Base-by-base conservation (phyloP, 2,329 filamentous ascomycete species). In the Colletotrichum cuscutae region DNA sequence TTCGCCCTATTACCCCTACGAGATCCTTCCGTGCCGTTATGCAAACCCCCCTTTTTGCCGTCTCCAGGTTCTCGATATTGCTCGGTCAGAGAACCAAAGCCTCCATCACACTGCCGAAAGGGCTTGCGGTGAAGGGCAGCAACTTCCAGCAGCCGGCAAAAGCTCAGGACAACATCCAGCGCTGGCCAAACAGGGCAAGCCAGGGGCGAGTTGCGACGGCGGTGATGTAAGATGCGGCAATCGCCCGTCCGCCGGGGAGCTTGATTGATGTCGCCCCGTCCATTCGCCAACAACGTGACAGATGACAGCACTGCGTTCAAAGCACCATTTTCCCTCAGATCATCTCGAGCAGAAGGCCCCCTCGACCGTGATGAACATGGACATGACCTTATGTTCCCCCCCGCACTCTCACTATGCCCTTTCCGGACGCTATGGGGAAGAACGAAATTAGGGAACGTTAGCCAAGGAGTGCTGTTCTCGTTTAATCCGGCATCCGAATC, bases 191-290 rank as follows among this genome's bases (percentile, higher is more conserved):
- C 46, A 30, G 52, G 37, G n/a, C 35, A 9, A 22, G 8, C 15
- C 9, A 30, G 15, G 15, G 19, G 13, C 13, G 35, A n/a, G 24
- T 12, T 30, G 26, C 24, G 57, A 60, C 24, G 46, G 42, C 24
- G 46, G 42, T 72, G 65, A 72, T 69, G 70, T 69, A 69, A 72
- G 70, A 72, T 64, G 59, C 65, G 54, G 65, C 65, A 59, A 72
- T 64, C 53, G 53, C 54, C 70, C 46, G 53, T 35, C 64, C 59
- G 58, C 49, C 64, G 13, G 61, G 61, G 61, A 49, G 15, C 24
- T 35, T 12, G n/a, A 12, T 46, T 30, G 12, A 35, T 26, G 42
- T n/a, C 30, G 28, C n/a, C 46, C 61, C 61, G 61, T 64, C 30
- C 60, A 63, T 53, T 42, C 37, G 60, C 13, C 42, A 53, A 22